Percentiles rank a stretch among this genome's conserved stretches.
Conservation (phyloP, 2,329 filamentous ascomycete genomes). For the Pestalotiopsis sp. region DNA sequence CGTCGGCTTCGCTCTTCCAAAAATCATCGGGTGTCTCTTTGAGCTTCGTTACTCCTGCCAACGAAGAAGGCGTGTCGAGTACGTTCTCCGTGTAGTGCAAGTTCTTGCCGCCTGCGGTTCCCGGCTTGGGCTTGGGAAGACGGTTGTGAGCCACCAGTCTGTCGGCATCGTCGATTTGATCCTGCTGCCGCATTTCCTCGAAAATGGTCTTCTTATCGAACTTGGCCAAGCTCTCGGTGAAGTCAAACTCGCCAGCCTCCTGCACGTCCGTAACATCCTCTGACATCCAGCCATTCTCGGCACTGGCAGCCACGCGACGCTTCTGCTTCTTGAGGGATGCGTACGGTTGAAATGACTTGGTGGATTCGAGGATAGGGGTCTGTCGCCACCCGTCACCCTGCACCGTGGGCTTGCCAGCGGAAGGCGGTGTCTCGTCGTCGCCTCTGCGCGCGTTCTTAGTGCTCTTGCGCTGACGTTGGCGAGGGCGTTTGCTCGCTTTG, state of each 20-base stretch:
- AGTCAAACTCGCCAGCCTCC: constrained; percentile 94
- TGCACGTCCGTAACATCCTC: constrained; percentile 95
- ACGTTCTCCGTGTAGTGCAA: constrained; percentile 92
- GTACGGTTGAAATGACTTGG: constrained; percentile 65
- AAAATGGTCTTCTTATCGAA: constrained; percentile 95
- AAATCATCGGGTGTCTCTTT: constrained; percentile 51
- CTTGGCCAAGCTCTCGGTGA: constrained; percentile 84
- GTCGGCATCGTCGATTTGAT: constrained; percentile 85
- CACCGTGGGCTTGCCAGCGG: constrained; percentile 23
- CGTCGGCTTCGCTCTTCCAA: constrained; percentile 78
- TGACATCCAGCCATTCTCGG: constrained; percentile 87
- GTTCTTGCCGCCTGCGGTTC: constrained; percentile 83
- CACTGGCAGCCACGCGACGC: constrained; percentile 37
- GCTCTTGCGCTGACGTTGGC: constrained; percentile 24
- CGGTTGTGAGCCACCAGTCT: constrained; percentile 91
- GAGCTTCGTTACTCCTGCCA: constrained; percentile 30
- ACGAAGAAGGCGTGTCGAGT: constrained; percentile 60
- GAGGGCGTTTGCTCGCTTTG: constrained; percentile 23
- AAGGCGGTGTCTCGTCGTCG: constrained; percentile 19
- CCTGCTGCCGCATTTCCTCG: constrained; percentile 86
- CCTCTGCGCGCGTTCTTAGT: constrained; percentile 17
- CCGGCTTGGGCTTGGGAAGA: constrained; percentile 60
- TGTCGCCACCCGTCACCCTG: constrained; percentile 60
- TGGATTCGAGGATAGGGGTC: constrained; percentile 63
- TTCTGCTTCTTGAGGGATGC: constrained; percentile 59